phyloP scores from a whole-genome alignment of 192 early-diverging fungal genomes.

The Entophlyctis helioformis region DNA sequence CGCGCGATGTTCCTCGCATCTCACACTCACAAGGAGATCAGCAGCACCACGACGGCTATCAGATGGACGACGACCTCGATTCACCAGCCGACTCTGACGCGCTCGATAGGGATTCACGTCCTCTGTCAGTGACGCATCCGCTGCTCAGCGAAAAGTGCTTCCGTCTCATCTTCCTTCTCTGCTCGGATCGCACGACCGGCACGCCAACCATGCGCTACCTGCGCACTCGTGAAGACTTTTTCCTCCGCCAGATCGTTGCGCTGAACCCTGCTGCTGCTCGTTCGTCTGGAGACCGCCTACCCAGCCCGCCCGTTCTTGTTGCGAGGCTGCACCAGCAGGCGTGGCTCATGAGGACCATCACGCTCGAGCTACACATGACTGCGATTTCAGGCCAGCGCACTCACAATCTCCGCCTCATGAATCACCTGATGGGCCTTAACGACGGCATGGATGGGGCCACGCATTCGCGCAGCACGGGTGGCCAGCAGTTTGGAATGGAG shows the following conservation, averaged over 20 bases:
- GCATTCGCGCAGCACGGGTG: no score
- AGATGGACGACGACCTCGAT: background rate
- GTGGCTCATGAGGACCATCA: conserved; percentile 78
- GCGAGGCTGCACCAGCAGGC: conserved; percentile 65
- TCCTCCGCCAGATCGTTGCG: conserved; percentile 50
- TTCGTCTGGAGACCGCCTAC: conserved; percentile 5
- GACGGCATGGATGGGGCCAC: no score
- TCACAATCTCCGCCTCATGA: conserved; percentile 29
- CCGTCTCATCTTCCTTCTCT: conserved; percentile 74
- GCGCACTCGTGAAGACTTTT: conserved; percentile 66
- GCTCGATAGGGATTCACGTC: conserved; percentile 2
- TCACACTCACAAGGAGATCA: background rate
- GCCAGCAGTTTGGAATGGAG: no score
- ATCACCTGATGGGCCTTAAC: conserved; percentile 37
- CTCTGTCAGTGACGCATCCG: conserved; percentile 59
- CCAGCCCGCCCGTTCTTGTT: conserved; percentile 1
- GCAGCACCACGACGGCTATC: no score
- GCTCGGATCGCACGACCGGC: conserved; percentile 55
- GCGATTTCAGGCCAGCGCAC: conserved; percentile 22
- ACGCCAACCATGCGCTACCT: conserved; percentile 64
- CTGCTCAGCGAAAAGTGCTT: conserved; percentile 78
- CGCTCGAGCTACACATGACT: conserved; percentile 75
- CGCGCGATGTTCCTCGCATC: conserved; percentile 11
- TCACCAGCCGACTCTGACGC: background rate
- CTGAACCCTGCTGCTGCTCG: conserved; percentile 7